Conservation (phyloP, 176 grass and related monocot species). For the Poa pratensis region DNA sequence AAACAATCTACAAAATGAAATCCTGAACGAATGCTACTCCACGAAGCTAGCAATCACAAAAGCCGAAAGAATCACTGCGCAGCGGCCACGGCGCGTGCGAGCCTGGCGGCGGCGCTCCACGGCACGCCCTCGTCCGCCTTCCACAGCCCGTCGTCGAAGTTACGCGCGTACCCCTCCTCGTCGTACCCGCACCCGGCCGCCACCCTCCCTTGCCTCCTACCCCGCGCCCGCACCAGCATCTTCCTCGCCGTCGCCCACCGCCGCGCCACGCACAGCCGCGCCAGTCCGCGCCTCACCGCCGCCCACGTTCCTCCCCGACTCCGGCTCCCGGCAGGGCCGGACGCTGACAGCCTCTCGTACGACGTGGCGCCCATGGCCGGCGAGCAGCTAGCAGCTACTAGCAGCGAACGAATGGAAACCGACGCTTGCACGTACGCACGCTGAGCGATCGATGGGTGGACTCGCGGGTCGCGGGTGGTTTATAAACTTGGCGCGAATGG, state of each 20-base stretch:
- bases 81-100: not conserved
- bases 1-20: not conserved
- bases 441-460: not conserved
- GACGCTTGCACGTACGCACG: not conserved
- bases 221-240: not conserved
- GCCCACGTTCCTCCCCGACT: conserved; percentile 25
- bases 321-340: not conserved
- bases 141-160: conserved; percentile 75
- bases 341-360: conserved; percentile 37
- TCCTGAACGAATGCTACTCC: not conserved
- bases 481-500: conserved; percentile 21
- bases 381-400: not conserved
- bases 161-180: conserved; percentile 57
- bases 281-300: conserved; percentile 27
- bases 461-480: not conserved
- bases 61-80: not conserved
- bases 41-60: not conserved
- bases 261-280: conserved; percentile 29
- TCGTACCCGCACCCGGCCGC: conserved; percentile 54
- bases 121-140: conserved; percentile 59
- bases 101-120: conserved; percentile 39
- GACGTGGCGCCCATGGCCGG: conserved; percentile 30
- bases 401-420: not conserved
- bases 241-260: conserved; percentile 9
- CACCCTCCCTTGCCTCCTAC: not conserved